A percentile compares a stretch with the other conserved stretches of the same genome.
phyloP scores from a whole-genome alignment of 2,329 filamentous ascomycete genomes.

The Fusarium verrucosum region DNA sequence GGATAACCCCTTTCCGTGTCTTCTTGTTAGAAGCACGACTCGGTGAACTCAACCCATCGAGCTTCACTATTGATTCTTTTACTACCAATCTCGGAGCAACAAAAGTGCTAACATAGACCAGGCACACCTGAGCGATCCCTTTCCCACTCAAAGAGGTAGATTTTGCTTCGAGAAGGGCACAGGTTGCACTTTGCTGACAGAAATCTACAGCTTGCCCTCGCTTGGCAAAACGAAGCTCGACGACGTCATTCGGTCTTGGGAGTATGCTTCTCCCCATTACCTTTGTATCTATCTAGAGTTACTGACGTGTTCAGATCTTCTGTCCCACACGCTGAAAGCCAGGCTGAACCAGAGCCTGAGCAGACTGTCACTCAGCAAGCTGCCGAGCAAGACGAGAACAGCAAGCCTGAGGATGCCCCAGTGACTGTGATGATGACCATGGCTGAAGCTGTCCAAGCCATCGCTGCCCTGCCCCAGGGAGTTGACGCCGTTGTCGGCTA shows the following conservation, averaged over 20 bases:
- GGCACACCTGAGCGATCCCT: background rate
- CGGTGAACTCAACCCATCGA: background rate
- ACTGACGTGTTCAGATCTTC: conserved; percentile 7
- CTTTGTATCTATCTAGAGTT: background rate
- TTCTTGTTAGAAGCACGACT: background rate
- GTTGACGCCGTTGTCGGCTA: too few relatives aligned
- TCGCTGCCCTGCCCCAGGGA: too few relatives aligned
- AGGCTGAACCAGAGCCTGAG: background rate
- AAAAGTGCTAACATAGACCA: background rate
- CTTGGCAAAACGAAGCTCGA: background rate
- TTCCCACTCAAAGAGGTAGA: conserved; percentile 17
- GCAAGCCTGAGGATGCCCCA: background rate
- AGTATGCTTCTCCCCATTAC: background rate
- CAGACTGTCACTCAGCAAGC: background rate
- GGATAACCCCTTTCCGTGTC: background rate
- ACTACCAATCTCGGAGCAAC: too few relatives aligned
- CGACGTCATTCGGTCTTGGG: background rate
- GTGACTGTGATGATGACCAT: background rate
- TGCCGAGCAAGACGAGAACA: background rate
- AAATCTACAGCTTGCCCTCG: conserved; percentile 7
- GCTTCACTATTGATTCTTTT: background rate
- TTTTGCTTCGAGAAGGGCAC: too few relatives aligned
- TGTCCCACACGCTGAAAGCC: background rate
- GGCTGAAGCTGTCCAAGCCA: background rate
- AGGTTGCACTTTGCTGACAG: background rate